Conservation (phyloP, 2,329 filamentous ascomycete species). For the Neonectria hederae region DNA sequence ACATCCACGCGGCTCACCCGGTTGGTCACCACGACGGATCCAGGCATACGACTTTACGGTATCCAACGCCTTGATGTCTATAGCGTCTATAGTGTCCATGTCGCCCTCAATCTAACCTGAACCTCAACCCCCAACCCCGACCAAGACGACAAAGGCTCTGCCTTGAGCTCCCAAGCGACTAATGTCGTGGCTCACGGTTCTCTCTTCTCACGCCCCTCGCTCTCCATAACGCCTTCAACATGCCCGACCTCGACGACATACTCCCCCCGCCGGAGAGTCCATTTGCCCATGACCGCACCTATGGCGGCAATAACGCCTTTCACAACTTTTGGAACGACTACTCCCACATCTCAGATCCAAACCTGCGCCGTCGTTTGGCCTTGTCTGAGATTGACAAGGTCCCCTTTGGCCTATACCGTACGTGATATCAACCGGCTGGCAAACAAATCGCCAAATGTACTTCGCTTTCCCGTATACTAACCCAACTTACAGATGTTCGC, state of each 20-base stretch:
- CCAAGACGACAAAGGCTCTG: constrained; percentile 25
- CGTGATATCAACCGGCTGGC: constrained; percentile 28
- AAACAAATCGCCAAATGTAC: background rate
- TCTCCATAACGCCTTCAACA: constrained; percentile 39
- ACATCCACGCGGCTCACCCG: background rate
- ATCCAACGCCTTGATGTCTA: background rate
- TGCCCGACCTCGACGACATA: constrained; percentile 50
- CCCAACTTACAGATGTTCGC: constrained; percentile 63
- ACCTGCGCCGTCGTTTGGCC: constrained; percentile 77
- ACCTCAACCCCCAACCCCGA: constrained; percentile 21
- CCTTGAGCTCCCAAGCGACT: constrained; percentile 14
- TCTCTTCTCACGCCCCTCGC: constrained; percentile 35
- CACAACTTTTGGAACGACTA: constrained; percentile 80
- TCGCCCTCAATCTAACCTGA: constrained; percentile 21
- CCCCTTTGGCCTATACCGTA: constrained; percentile 76
- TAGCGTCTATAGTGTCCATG: constrained; percentile 2
- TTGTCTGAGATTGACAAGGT: constrained; percentile 84
- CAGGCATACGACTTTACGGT: background rate
- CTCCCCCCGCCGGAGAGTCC: constrained; percentile 54
- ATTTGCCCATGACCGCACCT: constrained; percentile 52
- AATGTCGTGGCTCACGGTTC: constrained; percentile 42
- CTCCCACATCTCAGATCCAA: constrained; percentile 74
- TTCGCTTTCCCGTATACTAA: constrained; percentile 18
- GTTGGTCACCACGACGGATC: constrained; percentile 1
- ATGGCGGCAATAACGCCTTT: constrained; percentile 74